These are phyloP conservation scores for Globisporangium apiculatum DNA, from an alignment of 352 stramenopile species.

Conservation along the genomic window DNA sequence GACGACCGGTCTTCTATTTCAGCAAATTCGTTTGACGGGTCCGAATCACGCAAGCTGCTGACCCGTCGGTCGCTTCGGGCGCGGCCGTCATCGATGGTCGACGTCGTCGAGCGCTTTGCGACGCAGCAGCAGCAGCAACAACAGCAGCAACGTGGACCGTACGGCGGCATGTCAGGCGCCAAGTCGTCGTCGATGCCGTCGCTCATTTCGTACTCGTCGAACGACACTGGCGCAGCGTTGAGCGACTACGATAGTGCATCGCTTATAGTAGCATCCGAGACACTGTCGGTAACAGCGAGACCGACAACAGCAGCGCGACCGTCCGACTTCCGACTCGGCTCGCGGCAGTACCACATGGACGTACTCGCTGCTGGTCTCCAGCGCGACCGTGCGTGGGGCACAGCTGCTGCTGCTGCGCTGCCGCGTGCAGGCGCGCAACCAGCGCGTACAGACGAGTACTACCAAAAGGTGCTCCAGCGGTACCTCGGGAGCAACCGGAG, in stretches of 20 bases:
- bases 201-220: conserved; percentile 41
- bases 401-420: not conserved
- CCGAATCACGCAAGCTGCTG: conserved; percentile 60
- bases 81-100: conserved; percentile 34
- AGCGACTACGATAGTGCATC: conserved; percentile 11
- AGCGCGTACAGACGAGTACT: conserved; percentile 62
- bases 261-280: not conserved
- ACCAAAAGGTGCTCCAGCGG: conserved; percentile 49
- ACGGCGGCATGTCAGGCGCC: conserved; percentile 18
- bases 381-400: conserved; percentile 4
- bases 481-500: conserved; percentile 53
- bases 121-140: conserved; percentile 15
- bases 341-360: conserved; percentile 13
- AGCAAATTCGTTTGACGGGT: conserved; percentile 56
- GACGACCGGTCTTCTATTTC: conserved; percentile 58
- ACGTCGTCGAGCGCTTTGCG: conserved; percentile 60
- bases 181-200: conserved; percentile 38
- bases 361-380: conserved; percentile 12
- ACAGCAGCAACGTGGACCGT: conserved; percentile 7
- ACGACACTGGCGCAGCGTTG: conserved; percentile 23
- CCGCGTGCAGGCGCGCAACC: conserved; percentile 10
- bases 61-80: conserved; percentile 12
- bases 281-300: not conserved
- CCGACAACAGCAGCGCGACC: conserved; percentile 4
- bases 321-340: conserved; percentile 9